A percentile compares a stretch with the other conserved stretches of the same genome.
phyloP scores from a whole-genome alignment of 768 basidiomycete genomes.

The Grammothele lineata region DNA sequence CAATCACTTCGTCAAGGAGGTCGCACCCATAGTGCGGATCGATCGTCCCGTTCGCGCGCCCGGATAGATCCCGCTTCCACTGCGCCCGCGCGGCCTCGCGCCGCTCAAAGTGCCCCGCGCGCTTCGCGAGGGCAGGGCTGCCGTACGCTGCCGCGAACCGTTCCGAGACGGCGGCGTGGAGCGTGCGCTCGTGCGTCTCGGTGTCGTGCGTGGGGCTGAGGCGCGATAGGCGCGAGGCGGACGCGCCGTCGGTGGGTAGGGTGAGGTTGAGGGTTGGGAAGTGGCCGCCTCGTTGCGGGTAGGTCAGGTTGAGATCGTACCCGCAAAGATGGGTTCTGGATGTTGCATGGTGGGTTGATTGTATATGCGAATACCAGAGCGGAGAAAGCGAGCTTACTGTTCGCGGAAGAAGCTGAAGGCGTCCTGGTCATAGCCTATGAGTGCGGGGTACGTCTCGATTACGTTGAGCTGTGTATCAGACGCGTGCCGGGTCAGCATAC shows the following conservation, averaged over 20 bases:
- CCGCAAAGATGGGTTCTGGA: constrained; percentile 56
- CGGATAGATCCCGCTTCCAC: constrained; percentile 49
- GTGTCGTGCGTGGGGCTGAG: constrained; percentile 4
- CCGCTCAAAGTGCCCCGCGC: constrained; percentile 15
- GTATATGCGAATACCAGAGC: no score
- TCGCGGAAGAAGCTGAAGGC: constrained; percentile 65
- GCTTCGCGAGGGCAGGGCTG: not conserved
- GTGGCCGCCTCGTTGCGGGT: constrained; percentile 49
- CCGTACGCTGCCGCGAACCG: constrained; percentile 3
- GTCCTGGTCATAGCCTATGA: constrained; percentile 64
- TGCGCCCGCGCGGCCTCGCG: constrained; percentile 18
- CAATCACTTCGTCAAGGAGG: constrained; percentile 57
- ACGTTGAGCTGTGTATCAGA: constrained; percentile 42
- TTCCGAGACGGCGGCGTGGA: constrained; percentile 8
- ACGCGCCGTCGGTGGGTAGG: constrained; percentile 1
- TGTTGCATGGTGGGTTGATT: no score
- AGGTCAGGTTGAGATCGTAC: constrained; percentile 61
- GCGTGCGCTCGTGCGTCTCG: constrained; percentile 6
- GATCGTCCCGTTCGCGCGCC: constrained; percentile 47
- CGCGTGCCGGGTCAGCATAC: not conserved
- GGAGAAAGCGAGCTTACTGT: constrained; percentile 56
- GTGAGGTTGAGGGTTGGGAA: constrained; percentile 37
- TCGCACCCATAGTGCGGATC: constrained; percentile 42
- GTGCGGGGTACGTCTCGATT: constrained; percentile 67
- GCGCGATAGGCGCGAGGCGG: constrained; percentile 1